A percentile compares a stretch with the other conserved stretches of the same genome.
Conservation (phyloP, 192 early-diverging fungal species). For the Thamnidium elegans region DNA sequence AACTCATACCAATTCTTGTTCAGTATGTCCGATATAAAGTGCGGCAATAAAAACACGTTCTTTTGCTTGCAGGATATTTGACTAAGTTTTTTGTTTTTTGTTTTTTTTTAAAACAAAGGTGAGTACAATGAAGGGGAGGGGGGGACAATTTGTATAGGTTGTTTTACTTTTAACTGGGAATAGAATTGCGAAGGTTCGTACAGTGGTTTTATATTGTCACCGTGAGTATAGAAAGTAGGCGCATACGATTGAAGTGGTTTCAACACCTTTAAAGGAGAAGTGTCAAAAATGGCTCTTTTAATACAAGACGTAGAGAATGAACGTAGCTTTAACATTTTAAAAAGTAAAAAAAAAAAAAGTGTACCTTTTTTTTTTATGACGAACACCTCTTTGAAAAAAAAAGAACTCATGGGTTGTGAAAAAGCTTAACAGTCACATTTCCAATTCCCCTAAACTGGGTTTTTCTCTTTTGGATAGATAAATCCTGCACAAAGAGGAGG, state of each 20-base stretch:
- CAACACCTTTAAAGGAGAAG: conserved; percentile 10
- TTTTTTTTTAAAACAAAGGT: background rate
- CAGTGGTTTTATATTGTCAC: conserved; percentile 35
- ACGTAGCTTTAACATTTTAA: background rate
- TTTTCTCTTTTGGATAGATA: too few species aligned
- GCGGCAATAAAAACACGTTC: conserved; percentile 79
- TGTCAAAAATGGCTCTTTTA: background rate
- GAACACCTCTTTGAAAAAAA: too few species aligned
- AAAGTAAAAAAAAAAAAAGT: too few species aligned
- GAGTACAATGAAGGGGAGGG: too few species aligned
- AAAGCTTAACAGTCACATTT: too few species aligned
- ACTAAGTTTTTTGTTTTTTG: conserved; percentile 27
- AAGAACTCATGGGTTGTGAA: too few species aligned
- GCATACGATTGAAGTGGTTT: conserved; percentile 21
- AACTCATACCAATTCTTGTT: conserved; percentile 81
- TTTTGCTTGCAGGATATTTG: conserved; percentile 67
- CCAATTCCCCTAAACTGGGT: too few species aligned
- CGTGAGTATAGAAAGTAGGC: conserved; percentile 38
- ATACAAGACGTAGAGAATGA: conserved; percentile 9
- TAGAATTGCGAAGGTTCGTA: conserved; percentile 48
- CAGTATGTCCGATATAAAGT: conserved; percentile 84
- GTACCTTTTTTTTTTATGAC: too few species aligned
- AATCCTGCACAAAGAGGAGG: too few species aligned
- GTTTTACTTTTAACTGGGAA: conserved; percentile 44
- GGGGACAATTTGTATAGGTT: too few species aligned